Conservation (phyloP, 1,284 basidiomycete genomes). For the Boletus hoseneyae region DNA sequence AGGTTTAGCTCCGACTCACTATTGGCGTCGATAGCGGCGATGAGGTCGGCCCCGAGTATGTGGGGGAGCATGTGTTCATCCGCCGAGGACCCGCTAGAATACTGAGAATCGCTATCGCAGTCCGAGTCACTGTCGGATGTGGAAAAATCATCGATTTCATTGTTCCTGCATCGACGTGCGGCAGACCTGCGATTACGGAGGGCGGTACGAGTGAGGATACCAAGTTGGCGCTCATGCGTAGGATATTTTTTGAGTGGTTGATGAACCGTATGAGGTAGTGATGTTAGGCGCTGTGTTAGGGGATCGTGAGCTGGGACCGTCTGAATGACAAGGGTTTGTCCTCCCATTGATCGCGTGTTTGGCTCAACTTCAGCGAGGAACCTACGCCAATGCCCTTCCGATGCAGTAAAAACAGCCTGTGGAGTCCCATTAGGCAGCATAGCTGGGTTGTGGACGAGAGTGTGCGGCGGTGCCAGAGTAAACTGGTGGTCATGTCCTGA, state of each 20-base stretch:
- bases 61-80: slow-evolving; percentile 24
- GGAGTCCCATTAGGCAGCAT: slow-evolving; percentile 4
- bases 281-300: not conserved
- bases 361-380: not conserved
- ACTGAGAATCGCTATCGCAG: slow-evolving; percentile 18
- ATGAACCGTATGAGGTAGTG: not conserved
- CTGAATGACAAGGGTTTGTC: not conserved
- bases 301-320: not conserved
- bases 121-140: slow-evolving; percentile 22
- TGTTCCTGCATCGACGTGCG: not conserved
- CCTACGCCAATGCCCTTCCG: slow-evolving; percentile 1
- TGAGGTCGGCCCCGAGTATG: slow-evolving; percentile 29
- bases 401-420: slow-evolving; percentile 2
- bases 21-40: slow-evolving; percentile 29
- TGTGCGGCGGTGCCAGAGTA: not conserved
- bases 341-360: not conserved
- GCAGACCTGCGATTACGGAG: slow-evolving; percentile 20
- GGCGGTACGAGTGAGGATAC: slow-evolving; percentile 23
- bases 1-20: slow-evolving; percentile 27
- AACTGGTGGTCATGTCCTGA: slow-evolving; percentile 4
- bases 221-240: slow-evolving; percentile 8
- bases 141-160: slow-evolving; percentile 6
- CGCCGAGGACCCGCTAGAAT: slow-evolving; percentile 22
- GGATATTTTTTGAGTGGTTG: not conserved
- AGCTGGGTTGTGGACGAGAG: slow-evolving; percentile 2